Conservation (phyloP, 1,284 basidiomycete genomes). For the Papiliotrema laurentii region DNA sequence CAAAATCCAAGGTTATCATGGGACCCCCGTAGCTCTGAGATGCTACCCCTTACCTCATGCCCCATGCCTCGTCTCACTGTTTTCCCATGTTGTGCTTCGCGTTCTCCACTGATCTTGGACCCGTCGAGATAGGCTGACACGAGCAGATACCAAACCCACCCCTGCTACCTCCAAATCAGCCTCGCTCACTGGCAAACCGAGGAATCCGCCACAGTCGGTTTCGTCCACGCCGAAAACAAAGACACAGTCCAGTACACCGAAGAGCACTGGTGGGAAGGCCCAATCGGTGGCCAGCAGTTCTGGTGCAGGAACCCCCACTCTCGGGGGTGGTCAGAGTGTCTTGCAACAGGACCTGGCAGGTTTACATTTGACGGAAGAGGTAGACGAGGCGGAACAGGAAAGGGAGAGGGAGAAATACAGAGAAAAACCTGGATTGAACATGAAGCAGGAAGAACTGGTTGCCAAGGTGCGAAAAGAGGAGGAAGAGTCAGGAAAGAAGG, state of each 20-base stretch:
- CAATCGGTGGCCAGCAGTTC: slow-evolving; percentile 21
- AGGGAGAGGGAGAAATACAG: slow-evolving; percentile 52
- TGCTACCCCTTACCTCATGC: not conserved
- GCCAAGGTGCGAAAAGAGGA: slow-evolving; percentile 68
- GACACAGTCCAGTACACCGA: slow-evolving; percentile 20
- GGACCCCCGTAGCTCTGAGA: not conserved
- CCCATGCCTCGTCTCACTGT: not conserved
- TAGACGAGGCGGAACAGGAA: slow-evolving; percentile 49
- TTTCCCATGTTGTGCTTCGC: not conserved
- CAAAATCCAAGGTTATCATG: not conserved
- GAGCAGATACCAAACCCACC: slow-evolving; percentile 27
- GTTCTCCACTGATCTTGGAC: slow-evolving; percentile 3
- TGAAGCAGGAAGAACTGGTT: slow-evolving; percentile 77
- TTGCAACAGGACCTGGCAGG: slow-evolving; percentile 60
- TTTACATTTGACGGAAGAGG: slow-evolving; percentile 58
- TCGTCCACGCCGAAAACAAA: slow-evolving; percentile 12
- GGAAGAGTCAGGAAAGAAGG: slow-evolving; percentile 59
- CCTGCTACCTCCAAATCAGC: slow-evolving; percentile 23
- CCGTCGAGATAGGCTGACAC: slow-evolving; percentile 14
- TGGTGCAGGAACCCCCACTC: slow-evolving; percentile 19
- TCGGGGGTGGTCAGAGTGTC: slow-evolving; percentile 48
- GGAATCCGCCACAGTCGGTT: slow-evolving; percentile 10
- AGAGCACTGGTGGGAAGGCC: slow-evolving; percentile 14
- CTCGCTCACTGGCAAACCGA: slow-evolving; percentile 39
- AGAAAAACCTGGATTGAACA: slow-evolving; percentile 57